Evolutionary conservation across 2,329 filamentous ascomycete genomes (phyloP), one percentile per base, ranked within the genome.

Genomic region (Epichloe hybrida): DNA sequence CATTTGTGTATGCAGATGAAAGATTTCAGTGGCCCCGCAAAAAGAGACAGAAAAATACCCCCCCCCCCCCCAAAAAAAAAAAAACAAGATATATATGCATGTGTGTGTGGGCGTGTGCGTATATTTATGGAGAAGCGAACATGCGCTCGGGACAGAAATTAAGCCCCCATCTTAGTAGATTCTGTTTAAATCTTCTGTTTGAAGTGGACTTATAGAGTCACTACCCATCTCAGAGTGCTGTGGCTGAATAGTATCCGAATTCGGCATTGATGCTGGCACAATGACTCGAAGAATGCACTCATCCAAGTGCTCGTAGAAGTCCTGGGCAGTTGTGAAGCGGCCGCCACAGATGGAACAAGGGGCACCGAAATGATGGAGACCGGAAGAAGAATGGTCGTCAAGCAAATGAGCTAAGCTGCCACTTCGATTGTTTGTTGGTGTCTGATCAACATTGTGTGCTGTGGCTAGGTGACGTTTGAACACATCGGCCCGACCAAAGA

Each of bases 381-480:
- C 12, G 12, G 49, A 21, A 17, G 52, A 44, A 15, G 41, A n/a
- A 13, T 53, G 48, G 27, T 41, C 38, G 37, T 51, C 49, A 11
- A 50, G 7, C 5, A 52, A 39, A 58, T 44, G 54, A 31, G 50
- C 54, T 13, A 52, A 49, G 42, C 54, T 54, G 41, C 52, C 53
- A 31, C 50, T 55, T 46, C 88, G 81, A 65, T 86, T 87, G 65
- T 95, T 95, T 1, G 90, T 90, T 6, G 90, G 86, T 0, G 86
- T 91, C 68, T 97, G 93, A 66, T 97, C 93, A 21, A 97, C 91
- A 35, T 86, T 84, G 65, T 98, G 93, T 0, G 95, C 87, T 0
- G 88, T 87, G 12, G 89, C 95, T 49, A 98, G 73, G 66, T 98
- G 93, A 48, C 91, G 78, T 74, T 97, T 97, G 75, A 97, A 97